These are phyloP conservation scores for Tephrocybe sp. DNA, from an alignment of 768 basidiomycete genomes.

Conservation along the genomic window DNA sequence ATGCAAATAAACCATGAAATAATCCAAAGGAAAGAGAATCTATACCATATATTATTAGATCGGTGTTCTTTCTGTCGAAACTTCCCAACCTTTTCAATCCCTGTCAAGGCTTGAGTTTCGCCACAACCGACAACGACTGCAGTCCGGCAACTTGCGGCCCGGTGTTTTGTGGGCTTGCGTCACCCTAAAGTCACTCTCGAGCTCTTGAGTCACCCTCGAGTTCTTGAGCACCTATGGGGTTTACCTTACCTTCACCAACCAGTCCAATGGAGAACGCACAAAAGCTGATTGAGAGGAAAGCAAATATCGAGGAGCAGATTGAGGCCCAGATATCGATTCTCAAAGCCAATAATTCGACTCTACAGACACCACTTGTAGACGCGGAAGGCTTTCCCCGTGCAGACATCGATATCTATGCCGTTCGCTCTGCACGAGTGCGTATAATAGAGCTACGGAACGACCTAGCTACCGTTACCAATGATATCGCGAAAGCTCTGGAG, in stretches of 20 bases:
- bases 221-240: conserved; percentile 36
- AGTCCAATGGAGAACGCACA: conserved; percentile 58
- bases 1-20: too few relatives aligned
- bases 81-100: too few relatives aligned
- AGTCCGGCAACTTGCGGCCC: too few relatives aligned
- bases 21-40: too few relatives aligned
- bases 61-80: too few relatives aligned
- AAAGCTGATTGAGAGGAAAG: conserved; percentile 66
- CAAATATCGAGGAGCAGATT: conserved; percentile 72
- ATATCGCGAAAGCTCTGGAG: conserved; percentile 69
- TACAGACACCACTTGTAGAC: conserved; percentile 80
- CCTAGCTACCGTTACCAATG: conserved; percentile 58
- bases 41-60: too few relatives aligned
- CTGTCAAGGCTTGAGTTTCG: too few relatives aligned
- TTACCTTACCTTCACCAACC: conserved; percentile 43
- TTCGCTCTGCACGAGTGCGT: conserved; percentile 71
- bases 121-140: too few relatives aligned
- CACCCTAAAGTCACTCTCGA: too few relatives aligned
- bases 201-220: too few relatives aligned
- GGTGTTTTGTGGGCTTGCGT: too few relatives aligned
- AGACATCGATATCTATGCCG: conserved; percentile 82
- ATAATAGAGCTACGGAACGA: conserved; percentile 87
- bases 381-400: conserved; percentile 86
- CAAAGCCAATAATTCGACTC: conserved; percentile 58
- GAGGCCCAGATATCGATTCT: conserved; percentile 62